Conservation (phyloP, 768 basidiomycete species). For the Suillus americanus region DNA sequence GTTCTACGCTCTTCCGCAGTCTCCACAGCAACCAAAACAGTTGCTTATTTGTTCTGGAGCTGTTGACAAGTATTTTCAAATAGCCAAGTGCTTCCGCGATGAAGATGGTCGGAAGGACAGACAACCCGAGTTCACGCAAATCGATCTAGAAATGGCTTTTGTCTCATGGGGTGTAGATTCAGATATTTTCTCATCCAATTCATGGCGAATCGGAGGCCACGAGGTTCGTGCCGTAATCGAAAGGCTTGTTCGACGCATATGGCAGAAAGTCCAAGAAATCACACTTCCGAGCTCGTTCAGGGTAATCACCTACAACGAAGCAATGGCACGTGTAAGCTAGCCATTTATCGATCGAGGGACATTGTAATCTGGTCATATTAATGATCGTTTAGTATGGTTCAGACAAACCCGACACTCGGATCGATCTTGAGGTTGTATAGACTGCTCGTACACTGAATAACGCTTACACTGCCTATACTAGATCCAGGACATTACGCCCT, state of each 20-base stretch:
- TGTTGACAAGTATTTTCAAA: constrained; percentile 89
- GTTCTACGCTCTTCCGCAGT: constrained; percentile 92
- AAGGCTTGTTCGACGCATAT: constrained; percentile 68
- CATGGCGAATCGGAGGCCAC: constrained; percentile 84
- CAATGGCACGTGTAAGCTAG: constrained; percentile 78
- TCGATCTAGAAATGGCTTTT: constrained; percentile 96
- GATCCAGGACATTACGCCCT: constrained; percentile 35
- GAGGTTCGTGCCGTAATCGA: constrained; percentile 84
- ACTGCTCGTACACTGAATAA: constrained; percentile 4
- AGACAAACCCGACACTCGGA: constrained; percentile 93
- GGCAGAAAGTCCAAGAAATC: constrained; percentile 67
- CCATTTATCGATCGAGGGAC: constrained; percentile 11
- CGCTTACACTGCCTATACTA: constrained; percentile 18
- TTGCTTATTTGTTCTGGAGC: constrained; percentile 87
- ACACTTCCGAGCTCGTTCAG: constrained; percentile 62
- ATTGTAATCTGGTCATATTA: constrained; percentile 19
- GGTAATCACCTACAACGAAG: constrained; percentile 87
- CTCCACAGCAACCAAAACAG: constrained; percentile 96
- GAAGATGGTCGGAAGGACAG: constrained; percentile 94
- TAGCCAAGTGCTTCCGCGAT: constrained; percentile 94
- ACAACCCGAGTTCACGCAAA: constrained; percentile 96
- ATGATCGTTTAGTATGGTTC: constrained; percentile 72
- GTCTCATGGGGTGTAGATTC: constrained; percentile 68
- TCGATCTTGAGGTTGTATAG: constrained; percentile 75
- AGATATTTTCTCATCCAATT: constrained; percentile 24